Evolutionary conservation across 2,329 filamentous ascomycete genomes (phyloP).

Genomic region (Exserohilum turcica): DNA sequence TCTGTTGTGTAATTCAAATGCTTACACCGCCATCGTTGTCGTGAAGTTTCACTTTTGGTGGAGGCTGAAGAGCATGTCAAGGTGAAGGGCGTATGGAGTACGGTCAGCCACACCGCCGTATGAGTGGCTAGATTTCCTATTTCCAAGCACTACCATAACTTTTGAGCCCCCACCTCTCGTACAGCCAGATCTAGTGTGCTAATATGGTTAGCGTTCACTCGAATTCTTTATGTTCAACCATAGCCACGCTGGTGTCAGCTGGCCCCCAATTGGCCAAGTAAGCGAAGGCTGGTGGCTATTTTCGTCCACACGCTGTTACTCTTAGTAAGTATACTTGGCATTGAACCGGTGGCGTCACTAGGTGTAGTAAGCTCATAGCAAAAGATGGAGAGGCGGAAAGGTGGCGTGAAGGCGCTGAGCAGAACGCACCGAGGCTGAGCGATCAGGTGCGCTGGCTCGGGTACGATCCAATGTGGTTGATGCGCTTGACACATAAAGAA

Average conservation of each 20-base stretch:
- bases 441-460: not conserved
- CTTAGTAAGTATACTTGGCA: not conserved
- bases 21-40: not conserved
- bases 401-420: too few relatives aligned
- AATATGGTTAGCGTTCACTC: not conserved
- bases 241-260: conserved; percentile 1
- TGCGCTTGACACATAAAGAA: not conserved
- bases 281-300: conserved; percentile 3
- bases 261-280: not conserved
- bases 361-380: not conserved
- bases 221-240: not conserved
- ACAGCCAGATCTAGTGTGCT: not conserved
- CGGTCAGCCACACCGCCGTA: not conserved
- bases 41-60: conserved; percentile 5
- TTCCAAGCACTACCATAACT: not conserved
- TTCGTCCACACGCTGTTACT: not conserved
- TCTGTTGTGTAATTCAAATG: not conserved
- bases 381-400: conserved; percentile 3
- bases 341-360: not conserved
- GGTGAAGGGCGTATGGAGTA: not conserved
- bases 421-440: not conserved
- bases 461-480: not conserved
- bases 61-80: conserved; percentile 1
- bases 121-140: not conserved
- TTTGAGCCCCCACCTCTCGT: not conserved